phyloP scores from a whole-genome alignment of 1,284 basidiomycete genomes.

The Apiotrichum brassicae region DNA sequence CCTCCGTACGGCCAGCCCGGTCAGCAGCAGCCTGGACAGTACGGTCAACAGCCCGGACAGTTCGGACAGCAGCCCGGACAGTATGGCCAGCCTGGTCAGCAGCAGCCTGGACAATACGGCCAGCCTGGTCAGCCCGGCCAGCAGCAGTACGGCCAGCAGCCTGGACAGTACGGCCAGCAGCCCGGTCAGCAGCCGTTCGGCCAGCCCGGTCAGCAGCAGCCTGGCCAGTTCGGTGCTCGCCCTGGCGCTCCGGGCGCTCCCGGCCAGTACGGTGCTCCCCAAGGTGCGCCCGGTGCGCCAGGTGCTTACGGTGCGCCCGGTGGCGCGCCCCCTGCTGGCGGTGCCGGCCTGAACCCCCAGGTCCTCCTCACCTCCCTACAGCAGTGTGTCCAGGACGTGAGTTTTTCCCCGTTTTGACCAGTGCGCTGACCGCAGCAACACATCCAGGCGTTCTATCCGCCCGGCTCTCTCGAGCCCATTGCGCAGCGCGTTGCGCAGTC shows the following conservation, averaged over 20 bases:
- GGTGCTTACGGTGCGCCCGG: slow-evolving; percentile 15
- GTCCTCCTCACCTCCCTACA: slow-evolving; percentile 32
- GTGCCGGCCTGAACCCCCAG: slow-evolving; percentile 7
- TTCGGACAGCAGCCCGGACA: slow-evolving; percentile 31
- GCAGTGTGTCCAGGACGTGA: slow-evolving; percentile 47
- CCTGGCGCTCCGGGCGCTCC: slow-evolving; percentile 2
- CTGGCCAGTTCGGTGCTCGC: slow-evolving; percentile 16
- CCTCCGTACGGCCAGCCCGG: slow-evolving; percentile 17
- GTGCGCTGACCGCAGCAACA: slow-evolving; percentile 36
- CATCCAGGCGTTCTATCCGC: slow-evolving; percentile 49
- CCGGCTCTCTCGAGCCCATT: slow-evolving; percentile 45
- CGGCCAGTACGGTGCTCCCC: slow-evolving; percentile 19
- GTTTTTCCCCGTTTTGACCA: slow-evolving; percentile 1
- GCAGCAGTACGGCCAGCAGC: slow-evolving; percentile 12
- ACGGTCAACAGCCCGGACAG: slow-evolving; percentile 13
- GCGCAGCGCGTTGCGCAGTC: slow-evolving; percentile 45
- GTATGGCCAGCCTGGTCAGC: slow-evolving; percentile 15
- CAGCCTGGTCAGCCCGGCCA: slow-evolving; percentile 16
- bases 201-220: slow-evolving; percentile 12
- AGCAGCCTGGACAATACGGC: slow-evolving; percentile 15
- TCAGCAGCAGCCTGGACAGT: slow-evolving; percentile 21
- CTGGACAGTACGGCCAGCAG: slow-evolving; percentile 13
- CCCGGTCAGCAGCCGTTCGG: slow-evolving; percentile 12
- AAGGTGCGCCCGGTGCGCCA: slow-evolving; percentile 11
- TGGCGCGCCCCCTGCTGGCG: slow-evolving; percentile 18